These are phyloP conservation scores for Petrea volubilis DNA, from an alignment of 257 asterid genomes.

Conservation along the genomic window DNA sequence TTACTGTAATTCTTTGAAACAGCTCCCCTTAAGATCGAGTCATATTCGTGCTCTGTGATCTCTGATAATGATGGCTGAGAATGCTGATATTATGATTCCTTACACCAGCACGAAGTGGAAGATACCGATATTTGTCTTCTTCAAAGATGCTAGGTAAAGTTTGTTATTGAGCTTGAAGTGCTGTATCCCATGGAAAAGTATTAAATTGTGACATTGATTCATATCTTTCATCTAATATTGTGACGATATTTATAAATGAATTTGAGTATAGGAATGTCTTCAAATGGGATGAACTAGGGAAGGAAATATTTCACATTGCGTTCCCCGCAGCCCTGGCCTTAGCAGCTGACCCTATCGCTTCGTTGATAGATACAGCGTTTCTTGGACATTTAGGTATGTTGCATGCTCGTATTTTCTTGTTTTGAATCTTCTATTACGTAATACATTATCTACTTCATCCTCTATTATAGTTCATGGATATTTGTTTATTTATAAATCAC, in stretches of 20 bases:
- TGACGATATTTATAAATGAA: too few species aligned
- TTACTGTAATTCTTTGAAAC: too few species aligned
- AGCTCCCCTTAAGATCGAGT: neutral
- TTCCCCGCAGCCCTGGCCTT: slow-evolving; percentile 92
- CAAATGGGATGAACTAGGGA: slow-evolving; percentile 74
- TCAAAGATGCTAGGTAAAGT: slow-evolving; percentile 59
- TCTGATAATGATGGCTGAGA: slow-evolving; percentile 74
- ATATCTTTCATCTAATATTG: too few species aligned
- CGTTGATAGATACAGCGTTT: slow-evolving; percentile 81
- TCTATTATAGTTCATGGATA: too few species aligned
- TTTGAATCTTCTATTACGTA: too few species aligned
- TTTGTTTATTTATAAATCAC: too few species aligned
- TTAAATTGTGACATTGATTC: too few species aligned
- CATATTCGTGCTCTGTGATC: too few species aligned
- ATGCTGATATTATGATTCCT: neutral
- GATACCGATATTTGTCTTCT: slow-evolving; percentile 69
- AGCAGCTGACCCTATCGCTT: slow-evolving; percentile 97
- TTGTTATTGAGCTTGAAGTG: too few species aligned
- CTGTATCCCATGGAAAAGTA: too few species aligned
- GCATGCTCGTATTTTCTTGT: neutral
- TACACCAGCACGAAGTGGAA: slow-evolving; percentile 37
- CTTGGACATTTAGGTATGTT: slow-evolving; percentile 82
- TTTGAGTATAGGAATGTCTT: slow-evolving; percentile 51
- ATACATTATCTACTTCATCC: too few species aligned
- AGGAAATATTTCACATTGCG: slow-evolving; percentile 71